Base-by-base conservation (phyloP, 495 filamentous ascomycete species). In the Penicillium taxi region DNA sequence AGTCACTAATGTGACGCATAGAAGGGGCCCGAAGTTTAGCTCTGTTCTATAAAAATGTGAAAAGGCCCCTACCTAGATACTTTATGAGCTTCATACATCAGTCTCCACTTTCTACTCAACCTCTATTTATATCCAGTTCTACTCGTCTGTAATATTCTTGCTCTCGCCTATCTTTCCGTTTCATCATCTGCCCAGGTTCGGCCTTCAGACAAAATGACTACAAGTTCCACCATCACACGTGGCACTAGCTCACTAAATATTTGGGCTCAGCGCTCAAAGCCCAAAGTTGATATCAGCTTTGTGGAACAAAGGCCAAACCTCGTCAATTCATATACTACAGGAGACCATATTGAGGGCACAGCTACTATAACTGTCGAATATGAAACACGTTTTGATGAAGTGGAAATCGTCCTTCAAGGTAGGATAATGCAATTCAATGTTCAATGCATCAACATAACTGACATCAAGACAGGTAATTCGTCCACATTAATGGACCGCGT, bases 321-420 rank as follows among this genome's bases (percentile, higher is more conserved):
- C 17, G 58, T 69, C 35, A 68, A 48, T 15, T 65, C 69, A 11
- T 82, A 74, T 50, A 78, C 74, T 6, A 80, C 77, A 1, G 60
- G 71, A 35, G 79, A 83, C 42, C 55, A 58, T 18, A 74, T 83
- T 32, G 58, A 75, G 33, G 80, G 81, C 6, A 66, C 63, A 17
- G 78, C 73, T 2, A 58, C 61, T 5, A 67, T 86, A 42, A 80
- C 77, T 18, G 69, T 70, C 1, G 67, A 73, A 16, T 62, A 70
- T 35, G 82, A 90, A 43, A 80, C 75, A 5, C 66, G 70, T 27
- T 96, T 98, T 58, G 85, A 94, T 42, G 67, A 78, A 15, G 56
- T 96, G 32, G 75, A 84, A 38, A 89, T 98, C 51, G 67, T 82
- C 1, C 77, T 98, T 28, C 74, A 90, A 49, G 91, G 91, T 61